Conservation (phyloP, 305 asterid genomes). For the Fraxinus albicans region DNA sequence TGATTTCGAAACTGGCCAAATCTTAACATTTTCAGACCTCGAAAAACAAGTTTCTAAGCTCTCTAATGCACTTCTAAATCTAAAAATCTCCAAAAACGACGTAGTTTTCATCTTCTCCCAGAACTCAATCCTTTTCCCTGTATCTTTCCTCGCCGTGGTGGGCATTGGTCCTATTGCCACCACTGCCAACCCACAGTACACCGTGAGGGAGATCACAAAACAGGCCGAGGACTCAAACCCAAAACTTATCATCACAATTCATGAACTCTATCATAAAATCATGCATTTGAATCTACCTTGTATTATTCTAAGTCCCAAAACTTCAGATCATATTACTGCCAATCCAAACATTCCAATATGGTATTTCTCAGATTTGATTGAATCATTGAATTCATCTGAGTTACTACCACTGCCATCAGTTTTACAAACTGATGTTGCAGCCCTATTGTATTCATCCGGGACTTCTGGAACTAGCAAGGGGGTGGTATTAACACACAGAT, state of each 20-base stretch:
- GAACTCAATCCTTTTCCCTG: slow-evolving; percentile 36
- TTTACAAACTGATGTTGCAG: slow-evolving; percentile 37
- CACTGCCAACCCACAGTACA: slow-evolving; percentile 31
- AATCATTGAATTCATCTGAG: not conserved
- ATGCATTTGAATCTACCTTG: slow-evolving; percentile 27
- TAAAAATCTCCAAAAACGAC: slow-evolving; percentile 33
- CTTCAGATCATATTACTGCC: not conserved
- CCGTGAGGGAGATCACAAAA: slow-evolving; percentile 30
- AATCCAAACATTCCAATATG: not conserved
- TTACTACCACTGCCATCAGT: not conserved
- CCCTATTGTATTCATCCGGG: slow-evolving; percentile 44
- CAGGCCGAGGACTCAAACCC: slow-evolving; percentile 35
- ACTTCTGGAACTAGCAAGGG: slow-evolving; percentile 44
- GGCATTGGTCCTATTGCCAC: slow-evolving; percentile 36
- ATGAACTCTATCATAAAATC: slow-evolving; percentile 28
- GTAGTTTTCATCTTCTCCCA: slow-evolving; percentile 34
- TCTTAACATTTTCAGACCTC: too few species aligned
- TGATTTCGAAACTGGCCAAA: too few species aligned
- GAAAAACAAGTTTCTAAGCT: slow-evolving; percentile 23
- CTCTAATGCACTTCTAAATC: slow-evolving; percentile 26
- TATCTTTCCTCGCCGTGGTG: slow-evolving; percentile 29
- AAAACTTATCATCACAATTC: slow-evolving; percentile 37
- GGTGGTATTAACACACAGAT: slow-evolving; percentile 36
- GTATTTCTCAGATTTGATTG: slow-evolving; percentile 23
- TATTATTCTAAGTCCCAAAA: slow-evolving; percentile 19